These are phyloP conservation scores for Begonia masoniana DNA, from an alignment of 306 rosid genomes.

Conservation along the genomic window DNA sequence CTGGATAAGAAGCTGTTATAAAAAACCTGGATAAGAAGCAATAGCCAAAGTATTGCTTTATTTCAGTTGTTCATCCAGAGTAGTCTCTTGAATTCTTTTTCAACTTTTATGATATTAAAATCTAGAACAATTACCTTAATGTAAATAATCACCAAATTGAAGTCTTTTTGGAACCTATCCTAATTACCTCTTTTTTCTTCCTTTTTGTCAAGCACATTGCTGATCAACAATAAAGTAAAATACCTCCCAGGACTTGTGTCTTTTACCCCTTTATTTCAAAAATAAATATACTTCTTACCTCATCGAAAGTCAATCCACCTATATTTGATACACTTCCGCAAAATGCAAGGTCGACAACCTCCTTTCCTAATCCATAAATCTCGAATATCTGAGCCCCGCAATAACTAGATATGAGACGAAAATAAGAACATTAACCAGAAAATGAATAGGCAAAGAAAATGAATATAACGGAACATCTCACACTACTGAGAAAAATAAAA, in stretches of 20 bases:
- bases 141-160: no score
- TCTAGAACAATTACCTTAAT: no score
- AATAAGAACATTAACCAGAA: slow-evolving; percentile 16
- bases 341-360: slow-evolving; percentile 82
- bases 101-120: no score
- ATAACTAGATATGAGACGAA: slow-evolving; percentile 45
- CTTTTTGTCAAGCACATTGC: no score
- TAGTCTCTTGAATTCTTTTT: no score
- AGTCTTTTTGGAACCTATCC: no score
- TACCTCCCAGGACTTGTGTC: neutral
- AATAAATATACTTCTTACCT: slow-evolving; percentile 38
- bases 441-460: neutral
- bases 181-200: no score
- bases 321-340: slow-evolving; percentile 80
- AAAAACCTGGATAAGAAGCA: no score
- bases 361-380: slow-evolving; percentile 84
- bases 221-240: neutral
- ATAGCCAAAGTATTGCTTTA: no score
- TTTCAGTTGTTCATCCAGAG: no score
- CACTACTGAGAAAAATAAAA: neutral
- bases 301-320: slow-evolving; percentile 96
- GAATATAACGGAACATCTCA: neutral
- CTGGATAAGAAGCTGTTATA: no score
- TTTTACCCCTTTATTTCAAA: neutral
- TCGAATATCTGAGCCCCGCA: slow-evolving; percentile 99